A percentile compares a stretch with the other conserved stretches of the same genome.
Conservation (phyloP, 495 filamentous ascomycete genomes). For the Lepidopterella palustris region DNA sequence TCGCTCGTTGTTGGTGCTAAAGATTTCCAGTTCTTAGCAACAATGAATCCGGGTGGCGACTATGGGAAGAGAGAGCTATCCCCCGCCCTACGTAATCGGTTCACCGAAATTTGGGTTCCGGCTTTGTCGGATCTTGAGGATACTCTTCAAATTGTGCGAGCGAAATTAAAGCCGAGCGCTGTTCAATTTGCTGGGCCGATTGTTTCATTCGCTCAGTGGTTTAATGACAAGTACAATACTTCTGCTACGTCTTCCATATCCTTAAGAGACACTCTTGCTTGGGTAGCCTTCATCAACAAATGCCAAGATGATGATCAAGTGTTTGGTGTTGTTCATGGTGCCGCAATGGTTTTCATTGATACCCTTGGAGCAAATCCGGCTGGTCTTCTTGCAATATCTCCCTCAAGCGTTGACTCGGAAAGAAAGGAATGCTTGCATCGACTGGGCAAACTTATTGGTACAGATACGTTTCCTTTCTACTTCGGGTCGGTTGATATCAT, state of each 20-base stretch:
- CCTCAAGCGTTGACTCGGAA: slow-evolving; percentile 53
- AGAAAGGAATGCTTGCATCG: slow-evolving; percentile 65
- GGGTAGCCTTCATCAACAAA: slow-evolving; percentile 88
- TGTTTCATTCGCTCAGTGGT: slow-evolving; percentile 88
- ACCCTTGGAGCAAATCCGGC: slow-evolving; percentile 91
- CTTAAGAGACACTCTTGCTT: slow-evolving; percentile 81
- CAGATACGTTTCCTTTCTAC: slow-evolving; percentile 60
- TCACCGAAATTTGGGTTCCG: slow-evolving; percentile 98
- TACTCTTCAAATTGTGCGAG: slow-evolving; percentile 74
- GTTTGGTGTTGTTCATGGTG: slow-evolving; percentile 71
- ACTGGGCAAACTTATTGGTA: slow-evolving; percentile 57
- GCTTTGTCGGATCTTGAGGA: slow-evolving; percentile 74
- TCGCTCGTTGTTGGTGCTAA: slow-evolving; percentile 68
- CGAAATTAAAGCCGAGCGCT: slow-evolving; percentile 54
- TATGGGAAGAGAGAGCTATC: slow-evolving; percentile 97
- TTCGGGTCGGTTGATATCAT: slow-evolving; percentile 44
- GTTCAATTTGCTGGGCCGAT: slow-evolving; percentile 55
- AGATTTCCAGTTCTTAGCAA: slow-evolving; percentile 93
- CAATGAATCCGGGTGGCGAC: slow-evolving; percentile 98
- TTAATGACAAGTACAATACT: slow-evolving; percentile 68
- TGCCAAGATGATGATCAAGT: slow-evolving; percentile 44
- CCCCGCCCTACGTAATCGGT: slow-evolving; percentile 87
- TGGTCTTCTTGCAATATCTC: slow-evolving; percentile 63
- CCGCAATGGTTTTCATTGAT: slow-evolving; percentile 93
- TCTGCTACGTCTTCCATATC: slow-evolving; percentile 69